These are phyloP conservation scores for Parastagonospora avenae DNA, from an alignment of 2,329 filamentous ascomycete genomes.

Conservation along the genomic window DNA sequence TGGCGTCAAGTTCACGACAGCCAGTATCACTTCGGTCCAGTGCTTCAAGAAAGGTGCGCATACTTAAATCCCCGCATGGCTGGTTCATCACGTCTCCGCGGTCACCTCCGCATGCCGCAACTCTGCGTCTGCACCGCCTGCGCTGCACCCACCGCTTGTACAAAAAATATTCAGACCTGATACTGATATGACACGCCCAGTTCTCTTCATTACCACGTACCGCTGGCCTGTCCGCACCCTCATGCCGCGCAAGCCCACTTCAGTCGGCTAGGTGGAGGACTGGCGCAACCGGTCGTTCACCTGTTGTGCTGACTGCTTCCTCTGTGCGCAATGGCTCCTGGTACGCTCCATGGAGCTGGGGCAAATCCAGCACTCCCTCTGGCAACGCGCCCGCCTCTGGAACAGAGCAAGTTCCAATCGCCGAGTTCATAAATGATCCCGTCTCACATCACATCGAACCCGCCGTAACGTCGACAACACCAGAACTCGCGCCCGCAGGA, in stretches of 20 bases:
- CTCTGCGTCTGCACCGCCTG: not conserved
- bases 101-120: constrained; percentile 12
- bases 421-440: constrained; percentile 25
- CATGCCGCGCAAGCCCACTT: constrained; percentile 32
- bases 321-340: constrained; percentile 39
- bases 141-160: not conserved
- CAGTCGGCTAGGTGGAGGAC: constrained; percentile 33
- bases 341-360: constrained; percentile 45
- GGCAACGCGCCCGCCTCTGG: constrained; percentile 18
- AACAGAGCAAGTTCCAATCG: constrained; percentile 20
- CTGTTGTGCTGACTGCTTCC: constrained; percentile 27
- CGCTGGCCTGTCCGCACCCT: constrained; percentile 19
- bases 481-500: constrained; percentile 44
- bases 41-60: constrained; percentile 42
- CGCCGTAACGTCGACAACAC: constrained; percentile 36
- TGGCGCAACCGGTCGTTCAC: constrained; percentile 19
- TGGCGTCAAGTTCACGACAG: constrained; percentile 26
- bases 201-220: constrained; percentile 41
- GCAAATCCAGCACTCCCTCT: constrained; percentile 29
- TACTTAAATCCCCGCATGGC: not conserved
- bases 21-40: constrained; percentile 24
- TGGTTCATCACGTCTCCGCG: constrained; percentile 1
- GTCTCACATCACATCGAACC: constrained; percentile 19
- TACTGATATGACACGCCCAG: constrained; percentile 23
- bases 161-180: not conserved